phyloP scores from a whole-genome alignment of 495 filamentous ascomycete genomes.

The Tuber calosporum region DNA sequence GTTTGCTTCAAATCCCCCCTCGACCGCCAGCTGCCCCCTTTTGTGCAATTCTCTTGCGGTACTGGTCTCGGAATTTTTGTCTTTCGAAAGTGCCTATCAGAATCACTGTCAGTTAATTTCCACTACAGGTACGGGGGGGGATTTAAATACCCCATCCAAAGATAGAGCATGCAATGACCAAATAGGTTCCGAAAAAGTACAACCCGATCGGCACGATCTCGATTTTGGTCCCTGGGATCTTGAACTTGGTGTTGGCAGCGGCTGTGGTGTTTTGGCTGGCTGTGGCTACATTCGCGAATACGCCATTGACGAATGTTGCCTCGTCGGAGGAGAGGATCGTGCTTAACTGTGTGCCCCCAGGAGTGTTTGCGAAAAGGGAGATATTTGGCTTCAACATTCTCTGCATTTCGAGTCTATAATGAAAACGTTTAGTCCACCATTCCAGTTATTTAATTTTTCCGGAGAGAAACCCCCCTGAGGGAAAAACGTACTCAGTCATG shows the following conservation, averaged over 20 bases:
- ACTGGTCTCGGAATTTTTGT: conserved; percentile 58
- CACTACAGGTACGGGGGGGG: neutral
- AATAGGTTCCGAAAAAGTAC: conserved; percentile 59
- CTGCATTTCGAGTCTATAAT: conserved; percentile 50
- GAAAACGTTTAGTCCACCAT: conserved; percentile 15
- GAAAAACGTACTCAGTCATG: conserved; percentile 34
- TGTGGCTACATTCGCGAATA: conserved; percentile 51
- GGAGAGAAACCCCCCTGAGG: conserved; percentile 5
- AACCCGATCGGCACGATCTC: conserved; percentile 62
- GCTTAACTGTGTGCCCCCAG: conserved; percentile 46
- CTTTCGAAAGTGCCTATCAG: conserved; percentile 46
- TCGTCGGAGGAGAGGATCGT: conserved; percentile 59
- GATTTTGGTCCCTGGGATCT: conserved; percentile 60
- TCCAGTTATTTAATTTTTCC: conserved; percentile 32
- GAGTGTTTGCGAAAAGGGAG: conserved; percentile 50
- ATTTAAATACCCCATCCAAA: conserved; percentile 54
- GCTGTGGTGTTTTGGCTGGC: conserved; percentile 44
- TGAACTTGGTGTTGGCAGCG: conserved; percentile 46
- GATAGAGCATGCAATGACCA: conserved; percentile 49
- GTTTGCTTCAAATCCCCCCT: conserved; percentile 20
- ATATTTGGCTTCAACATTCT: conserved; percentile 58
- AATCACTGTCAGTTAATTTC: conserved; percentile 7
- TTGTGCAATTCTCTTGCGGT: conserved; percentile 50
- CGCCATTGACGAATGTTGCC: conserved; percentile 61
- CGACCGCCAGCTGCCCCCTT: conserved; percentile 17